These are phyloP conservation scores for Schrenkiella parvula DNA, from an alignment of 345 rosid genomes.

Conservation along the genomic window DNA sequence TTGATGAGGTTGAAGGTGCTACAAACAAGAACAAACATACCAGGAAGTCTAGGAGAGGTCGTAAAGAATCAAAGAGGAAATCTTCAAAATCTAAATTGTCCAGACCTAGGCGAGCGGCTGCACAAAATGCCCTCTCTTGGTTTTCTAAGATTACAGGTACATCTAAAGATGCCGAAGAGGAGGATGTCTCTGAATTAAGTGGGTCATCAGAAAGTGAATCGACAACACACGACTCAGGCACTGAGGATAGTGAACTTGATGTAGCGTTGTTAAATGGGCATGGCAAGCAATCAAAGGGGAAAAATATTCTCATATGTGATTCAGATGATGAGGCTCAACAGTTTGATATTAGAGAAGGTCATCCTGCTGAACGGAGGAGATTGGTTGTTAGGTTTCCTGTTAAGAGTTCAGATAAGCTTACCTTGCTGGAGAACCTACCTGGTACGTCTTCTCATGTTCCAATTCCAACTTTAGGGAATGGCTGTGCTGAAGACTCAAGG, in stretches of 20 bases:
- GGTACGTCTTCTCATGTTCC: conserved; percentile 49
- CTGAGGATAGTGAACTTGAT: conserved; percentile 66
- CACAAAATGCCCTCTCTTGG: conserved; percentile 82
- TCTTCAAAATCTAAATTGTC: conserved; percentile 63
- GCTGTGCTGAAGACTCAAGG: conserved; percentile 24
- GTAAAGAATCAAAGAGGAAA: conserved; percentile 50
- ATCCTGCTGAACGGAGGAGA: conserved; percentile 55
- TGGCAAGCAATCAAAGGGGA: conserved; percentile 65
- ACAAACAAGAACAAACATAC: conserved; percentile 37
- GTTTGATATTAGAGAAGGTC: conserved; percentile 42
- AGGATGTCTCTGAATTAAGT: conserved; percentile 54
- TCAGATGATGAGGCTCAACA: conserved; percentile 41
- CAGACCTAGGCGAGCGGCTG: conserved; percentile 96
- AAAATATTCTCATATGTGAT: conserved; percentile 50
- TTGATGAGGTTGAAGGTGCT: conserved; percentile 66
- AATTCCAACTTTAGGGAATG: conserved; percentile 31
- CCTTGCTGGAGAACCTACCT: conserved; percentile 33
- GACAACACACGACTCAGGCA: conserved; percentile 46
- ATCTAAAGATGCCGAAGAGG: conserved; percentile 71
- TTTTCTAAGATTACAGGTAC: conserved; percentile 82
- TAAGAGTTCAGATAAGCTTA: conserved; percentile 48
- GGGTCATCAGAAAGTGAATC: conserved; percentile 74
- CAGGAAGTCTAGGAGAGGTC: conserved; percentile 54
- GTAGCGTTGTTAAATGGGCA: conserved; percentile 45
- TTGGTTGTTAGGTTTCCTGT: conserved; percentile 75